These are phyloP conservation scores for Leccinum angustisporum DNA, from an alignment of 1,284 basidiomycete genomes.

Conservation along the genomic window DNA sequence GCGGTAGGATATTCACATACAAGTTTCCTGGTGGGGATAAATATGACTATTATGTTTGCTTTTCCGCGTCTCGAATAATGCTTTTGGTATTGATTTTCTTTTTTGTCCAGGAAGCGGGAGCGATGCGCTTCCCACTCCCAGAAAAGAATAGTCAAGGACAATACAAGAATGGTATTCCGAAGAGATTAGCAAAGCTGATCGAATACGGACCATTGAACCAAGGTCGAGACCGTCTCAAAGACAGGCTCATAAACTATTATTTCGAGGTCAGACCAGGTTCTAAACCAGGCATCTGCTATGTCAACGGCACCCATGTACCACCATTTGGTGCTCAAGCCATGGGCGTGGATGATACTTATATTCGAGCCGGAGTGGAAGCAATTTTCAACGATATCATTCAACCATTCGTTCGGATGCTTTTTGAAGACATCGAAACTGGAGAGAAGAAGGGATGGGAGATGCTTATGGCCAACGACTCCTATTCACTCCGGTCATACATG, in stretches of 20 bases:
- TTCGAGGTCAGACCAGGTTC: background rate
- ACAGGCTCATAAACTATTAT: constrained; percentile 9
- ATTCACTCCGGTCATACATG: background rate
- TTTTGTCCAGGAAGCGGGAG: constrained; percentile 29
- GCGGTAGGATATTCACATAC: background rate
- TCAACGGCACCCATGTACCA: constrained; percentile 12
- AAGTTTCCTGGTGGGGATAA: background rate
- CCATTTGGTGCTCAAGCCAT: background rate
- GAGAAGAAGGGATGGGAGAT: constrained; percentile 16
- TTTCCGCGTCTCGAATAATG: background rate
- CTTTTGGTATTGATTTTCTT: background rate
- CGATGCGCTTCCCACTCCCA: constrained; percentile 30
- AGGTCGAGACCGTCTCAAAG: constrained; percentile 6
- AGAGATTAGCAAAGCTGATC: constrained; percentile 29
- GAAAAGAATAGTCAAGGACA: background rate
- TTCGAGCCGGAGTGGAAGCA: constrained; percentile 11
- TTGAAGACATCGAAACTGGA: background rate
- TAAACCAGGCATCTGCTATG: constrained; percentile 12
- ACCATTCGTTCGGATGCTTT: background rate
- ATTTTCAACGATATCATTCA: constrained; percentile 8
- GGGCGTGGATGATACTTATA: constrained; percentile 11
- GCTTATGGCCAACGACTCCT: constrained; percentile 1
- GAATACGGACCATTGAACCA: constrained; percentile 14
- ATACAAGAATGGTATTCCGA: constrained; percentile 30
- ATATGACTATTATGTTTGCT: constrained; percentile 3